Percentiles rank a stretch among this genome's conserved stretches.
Evolutionary conservation across 2,329 filamentous ascomycete genomes (phyloP).

Genomic region (Claviceps monticola): DNA sequence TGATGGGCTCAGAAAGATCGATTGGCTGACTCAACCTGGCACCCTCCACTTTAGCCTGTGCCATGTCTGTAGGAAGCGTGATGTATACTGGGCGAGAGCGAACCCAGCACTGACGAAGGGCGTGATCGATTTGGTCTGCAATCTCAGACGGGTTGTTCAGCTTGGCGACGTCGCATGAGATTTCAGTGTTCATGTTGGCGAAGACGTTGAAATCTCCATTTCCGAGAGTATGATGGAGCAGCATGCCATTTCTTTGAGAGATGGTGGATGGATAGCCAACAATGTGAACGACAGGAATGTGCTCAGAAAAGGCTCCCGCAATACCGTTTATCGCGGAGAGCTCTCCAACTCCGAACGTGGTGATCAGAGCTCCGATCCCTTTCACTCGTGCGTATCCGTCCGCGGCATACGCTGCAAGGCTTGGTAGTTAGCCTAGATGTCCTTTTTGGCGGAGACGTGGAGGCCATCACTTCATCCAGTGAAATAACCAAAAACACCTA

Average conservation of each 20-base stretch:
- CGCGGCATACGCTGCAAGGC: conserved; percentile 51
- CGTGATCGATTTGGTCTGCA: conserved; percentile 62
- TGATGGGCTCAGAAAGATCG: conserved; percentile 47
- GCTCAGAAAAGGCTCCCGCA: conserved; percentile 61
- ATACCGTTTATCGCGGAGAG: conserved; percentile 62
- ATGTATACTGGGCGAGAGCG: conserved; percentile 71
- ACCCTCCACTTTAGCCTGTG: conserved; percentile 62
- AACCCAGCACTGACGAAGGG: conserved; percentile 60
- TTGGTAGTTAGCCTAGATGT: conserved; percentile 8
- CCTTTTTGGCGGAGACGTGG: neutral
- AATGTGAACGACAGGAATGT: conserved; percentile 58
- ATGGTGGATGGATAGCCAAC: conserved; percentile 39
- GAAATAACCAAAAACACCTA: neutral
- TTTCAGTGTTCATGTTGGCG: conserved; percentile 57
- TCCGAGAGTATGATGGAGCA: conserved; percentile 55
- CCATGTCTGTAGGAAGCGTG: conserved; percentile 69
- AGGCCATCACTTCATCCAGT: neutral
- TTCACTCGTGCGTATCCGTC: conserved; percentile 67
- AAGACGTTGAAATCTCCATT: conserved; percentile 78
- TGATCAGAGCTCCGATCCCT: conserved; percentile 55
- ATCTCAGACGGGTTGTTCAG: conserved; percentile 58
- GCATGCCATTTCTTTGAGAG: conserved; percentile 33
- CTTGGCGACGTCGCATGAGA: conserved; percentile 59
- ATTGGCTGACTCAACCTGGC: conserved; percentile 56
- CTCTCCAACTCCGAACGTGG: conserved; percentile 64